phyloP scores from a whole-genome alignment of 352 stramenopile species.

The Thalassiosira hispida region DNA sequence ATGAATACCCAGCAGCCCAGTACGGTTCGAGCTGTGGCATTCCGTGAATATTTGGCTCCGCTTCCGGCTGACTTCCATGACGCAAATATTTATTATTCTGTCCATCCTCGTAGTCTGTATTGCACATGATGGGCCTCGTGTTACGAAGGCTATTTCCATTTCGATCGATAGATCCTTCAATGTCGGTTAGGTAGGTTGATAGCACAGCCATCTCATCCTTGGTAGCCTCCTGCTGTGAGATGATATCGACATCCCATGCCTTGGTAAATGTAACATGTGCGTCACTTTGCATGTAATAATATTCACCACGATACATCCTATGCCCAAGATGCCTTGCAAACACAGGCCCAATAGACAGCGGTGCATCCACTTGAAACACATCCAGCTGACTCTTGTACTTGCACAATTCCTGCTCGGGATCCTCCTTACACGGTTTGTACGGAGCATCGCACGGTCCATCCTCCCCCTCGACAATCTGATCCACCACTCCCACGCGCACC shows the following conservation, averaged over 20 bases:
- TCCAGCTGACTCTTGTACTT: slow-evolving; percentile 82
- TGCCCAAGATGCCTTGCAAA: slow-evolving; percentile 85
- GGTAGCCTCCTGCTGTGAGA: slow-evolving; percentile 58
- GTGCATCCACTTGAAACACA: slow-evolving; percentile 84
- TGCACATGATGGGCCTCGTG: slow-evolving; percentile 79
- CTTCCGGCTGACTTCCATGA: slow-evolving; percentile 82
- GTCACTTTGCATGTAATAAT: slow-evolving; percentile 87
- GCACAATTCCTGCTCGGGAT: slow-evolving; percentile 81
- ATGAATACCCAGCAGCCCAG: slow-evolving; percentile 87
- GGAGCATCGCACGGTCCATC: slow-evolving; percentile 76
- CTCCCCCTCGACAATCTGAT: slow-evolving; percentile 83
- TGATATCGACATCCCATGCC: slow-evolving; percentile 59
- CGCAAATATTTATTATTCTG: slow-evolving; percentile 75
- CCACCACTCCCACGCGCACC: slow-evolving; percentile 77
- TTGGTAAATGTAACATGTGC: slow-evolving; percentile 62
- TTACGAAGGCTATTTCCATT: slow-evolving; percentile 44
- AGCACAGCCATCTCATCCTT: slow-evolving; percentile 75
- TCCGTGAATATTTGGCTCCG: slow-evolving; percentile 68
- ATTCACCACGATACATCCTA: slow-evolving; percentile 86
- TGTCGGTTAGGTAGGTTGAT: slow-evolving; percentile 73
- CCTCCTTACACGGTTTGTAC: slow-evolving; percentile 56
- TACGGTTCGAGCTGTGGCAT: slow-evolving; percentile 82
- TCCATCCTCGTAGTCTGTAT: slow-evolving; percentile 67
- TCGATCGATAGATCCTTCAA: slow-evolving; percentile 55
- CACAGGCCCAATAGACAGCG: slow-evolving; percentile 80